Evolutionary conservation across 805 yeast genomes (phyloP).

Genomic region (Candida glaebosa): DNA sequence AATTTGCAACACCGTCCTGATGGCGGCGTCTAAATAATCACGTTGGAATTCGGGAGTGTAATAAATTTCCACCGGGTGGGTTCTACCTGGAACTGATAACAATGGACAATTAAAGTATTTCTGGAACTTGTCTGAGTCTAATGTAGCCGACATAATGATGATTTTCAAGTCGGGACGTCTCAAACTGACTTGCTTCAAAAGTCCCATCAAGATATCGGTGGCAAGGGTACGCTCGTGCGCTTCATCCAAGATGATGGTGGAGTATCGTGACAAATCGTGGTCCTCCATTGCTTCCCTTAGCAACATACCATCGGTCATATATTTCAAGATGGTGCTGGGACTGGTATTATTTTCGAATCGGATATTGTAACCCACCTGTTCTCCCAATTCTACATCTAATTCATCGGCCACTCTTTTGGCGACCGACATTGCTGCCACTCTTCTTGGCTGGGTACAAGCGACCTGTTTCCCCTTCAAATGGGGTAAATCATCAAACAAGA

Average conservation of each 20-base stretch:
- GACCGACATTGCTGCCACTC: slow-evolving; percentile 99
- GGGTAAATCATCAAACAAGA: slow-evolving; percentile 87
- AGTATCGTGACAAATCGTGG: slow-evolving; percentile 72
- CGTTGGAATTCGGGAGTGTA: slow-evolving; percentile 96
- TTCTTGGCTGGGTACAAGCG: slow-evolving; percentile 95
- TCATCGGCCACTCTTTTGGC: slow-evolving; percentile 97
- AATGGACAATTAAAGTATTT: slow-evolving; percentile 88
- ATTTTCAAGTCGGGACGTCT: slow-evolving; percentile 87
- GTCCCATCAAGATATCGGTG: slow-evolving; percentile 95
- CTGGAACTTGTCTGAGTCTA: slow-evolving; percentile 96
- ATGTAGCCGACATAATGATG: slow-evolving; percentile 95
- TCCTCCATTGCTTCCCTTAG: slow-evolving; percentile 97
- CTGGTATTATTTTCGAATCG: slow-evolving; percentile 91
- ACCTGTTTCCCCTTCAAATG: slow-evolving; percentile 79
- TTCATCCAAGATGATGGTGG: slow-evolving; percentile 92
- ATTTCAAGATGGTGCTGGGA: slow-evolving; percentile 76
- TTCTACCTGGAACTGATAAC: slow-evolving; percentile 96
- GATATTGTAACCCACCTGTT: slow-evolving; percentile 92
- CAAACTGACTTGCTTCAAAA: slow-evolving; percentile 73
- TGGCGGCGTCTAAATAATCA: slow-evolving; percentile 92
- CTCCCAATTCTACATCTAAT: slow-evolving; percentile 89
- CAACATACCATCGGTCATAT: slow-evolving; percentile 99
- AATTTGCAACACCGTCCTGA: slow-evolving; percentile 90
- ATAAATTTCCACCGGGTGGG: slow-evolving; percentile 94
- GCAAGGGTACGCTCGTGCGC: slow-evolving; percentile 98